phyloP scores from a whole-genome alignment of 768 basidiomycete species.

The Panus rudis region DNA sequence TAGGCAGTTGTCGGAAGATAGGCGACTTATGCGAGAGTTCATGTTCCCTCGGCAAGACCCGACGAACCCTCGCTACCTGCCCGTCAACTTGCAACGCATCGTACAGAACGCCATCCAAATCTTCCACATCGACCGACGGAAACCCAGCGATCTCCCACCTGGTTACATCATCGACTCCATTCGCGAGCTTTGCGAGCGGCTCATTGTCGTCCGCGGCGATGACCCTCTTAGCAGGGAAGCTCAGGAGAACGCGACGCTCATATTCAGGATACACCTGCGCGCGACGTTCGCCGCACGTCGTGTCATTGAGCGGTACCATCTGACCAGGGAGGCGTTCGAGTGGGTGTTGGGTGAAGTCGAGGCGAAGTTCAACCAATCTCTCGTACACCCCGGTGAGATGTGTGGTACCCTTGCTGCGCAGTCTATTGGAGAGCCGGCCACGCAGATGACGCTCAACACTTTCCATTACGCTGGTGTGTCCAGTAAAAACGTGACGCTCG shows the following conservation, averaged over 20 bases:
- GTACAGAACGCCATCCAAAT: conserved; percentile 94
- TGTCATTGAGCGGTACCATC: conserved; percentile 81
- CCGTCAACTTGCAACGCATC: conserved; percentile 93
- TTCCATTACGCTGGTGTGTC: conserved; percentile 99
- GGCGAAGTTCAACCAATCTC: conserved; percentile 88
- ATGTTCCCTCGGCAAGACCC: conserved; percentile 77
- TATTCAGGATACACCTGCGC: conserved; percentile 90
- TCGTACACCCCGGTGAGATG: conserved; percentile 97
- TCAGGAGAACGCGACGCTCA: conserved; percentile 83
- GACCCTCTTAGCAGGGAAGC: conserved; percentile 69
- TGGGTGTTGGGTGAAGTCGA: conserved; percentile 97
- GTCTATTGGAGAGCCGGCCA: conserved; percentile 98
- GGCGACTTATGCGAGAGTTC: conserved; percentile 70
- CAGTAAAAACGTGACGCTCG: conserved; percentile 98
- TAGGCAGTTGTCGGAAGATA: conserved; percentile 58
- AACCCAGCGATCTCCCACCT: conserved; percentile 89
- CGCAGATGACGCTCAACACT: conserved; percentile 99
- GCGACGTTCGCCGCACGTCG: conserved; percentile 82
- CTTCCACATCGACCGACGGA: conserved; percentile 93
- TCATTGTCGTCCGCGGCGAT: conserved; percentile 84
- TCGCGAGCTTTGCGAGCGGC: conserved; percentile 61
- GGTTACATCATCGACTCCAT: conserved; percentile 79
- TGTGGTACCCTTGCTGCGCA: conserved; percentile 97
- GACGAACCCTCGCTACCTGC: conserved; percentile 73
- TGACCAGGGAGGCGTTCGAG: conserved; percentile 91